Base-by-base conservation (phyloP, 352 stramenopile species). In the Pythium aphanidermatum region DNA sequence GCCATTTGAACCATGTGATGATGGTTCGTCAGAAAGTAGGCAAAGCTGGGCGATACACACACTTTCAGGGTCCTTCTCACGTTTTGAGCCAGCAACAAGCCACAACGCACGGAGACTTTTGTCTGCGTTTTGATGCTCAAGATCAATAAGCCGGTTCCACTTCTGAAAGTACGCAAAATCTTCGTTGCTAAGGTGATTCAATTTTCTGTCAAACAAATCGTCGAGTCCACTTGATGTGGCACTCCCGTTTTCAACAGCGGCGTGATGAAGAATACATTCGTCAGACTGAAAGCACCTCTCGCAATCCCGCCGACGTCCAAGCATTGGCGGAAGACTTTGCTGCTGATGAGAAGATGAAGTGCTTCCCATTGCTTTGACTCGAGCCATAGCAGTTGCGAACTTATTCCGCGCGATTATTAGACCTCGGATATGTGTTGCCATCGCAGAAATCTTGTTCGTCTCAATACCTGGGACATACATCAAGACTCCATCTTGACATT, bases 221-320 rank as follows among this genome's bases (percentile, higher is more conserved):
- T 74, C 73, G 13, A 91, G 63, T 5, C 62, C 81, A 51, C 78
- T 89, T 3, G 76, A 86, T 43, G 74, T 60, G 2, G 51, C 44
- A 31, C 58, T 83, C 23, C 86, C 83, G 39, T 83, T 82, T 38
- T 95, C 84, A 0, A 81, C 67, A 4, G 80, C 76, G 13, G 68
- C 65, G 46, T 96, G 86, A 45, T 92, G 74, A 19, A 95, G 51
- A n/a, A 95, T 61, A 38, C 86, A 96, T 43, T 95, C 83, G 33
- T 90, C 55, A 13, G 75, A 16, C 35, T 92, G 78, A 46, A 93
- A 96, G 46, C 86, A 96, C 13, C 68, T 59, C 23, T 74, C 63
- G 29, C 86, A 96, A 5, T 91, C 76, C 16, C 59, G 48, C 9
- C 64, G 73, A 10, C 63, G 69, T 14, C 68, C 70, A 30, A 96